Percentiles rank a stretch among this genome's conserved stretches.
phyloP scores from a whole-genome alignment of 768 basidiomycete genomes.

The Chalciporus pseudorubinellus region DNA sequence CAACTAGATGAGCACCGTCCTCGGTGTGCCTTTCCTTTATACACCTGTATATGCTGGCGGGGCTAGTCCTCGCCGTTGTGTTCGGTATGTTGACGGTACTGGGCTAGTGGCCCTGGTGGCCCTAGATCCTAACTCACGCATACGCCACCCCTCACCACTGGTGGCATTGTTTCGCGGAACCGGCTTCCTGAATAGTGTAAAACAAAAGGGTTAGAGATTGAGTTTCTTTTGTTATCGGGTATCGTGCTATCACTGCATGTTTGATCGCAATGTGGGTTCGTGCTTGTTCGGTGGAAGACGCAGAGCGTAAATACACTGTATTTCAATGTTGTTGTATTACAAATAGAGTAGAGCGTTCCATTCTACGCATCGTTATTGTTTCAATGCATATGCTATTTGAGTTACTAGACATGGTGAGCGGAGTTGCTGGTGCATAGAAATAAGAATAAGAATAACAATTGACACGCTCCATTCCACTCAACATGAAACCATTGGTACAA shows the following conservation, averaged over 20 bases:
- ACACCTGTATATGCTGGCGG: slow-evolving; percentile 11
- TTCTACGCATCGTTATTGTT: background rate
- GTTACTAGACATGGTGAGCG: too few species aligned
- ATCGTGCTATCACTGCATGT: slow-evolving; percentile 9
- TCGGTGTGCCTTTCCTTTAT: slow-evolving; percentile 11
- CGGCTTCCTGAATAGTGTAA: background rate
- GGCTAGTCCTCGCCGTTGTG: slow-evolving; percentile 20
- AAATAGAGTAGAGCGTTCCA: background rate
- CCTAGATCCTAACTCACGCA: slow-evolving; percentile 7
- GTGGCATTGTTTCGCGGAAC: slow-evolving; percentile 5
- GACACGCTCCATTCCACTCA: too few species aligned
- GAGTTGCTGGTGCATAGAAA: too few species aligned
- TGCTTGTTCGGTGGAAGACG: slow-evolving; percentile 10
- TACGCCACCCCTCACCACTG: slow-evolving; percentile 2
- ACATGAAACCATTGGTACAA: slow-evolving; percentile 35
- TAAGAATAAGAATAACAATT: too few species aligned
- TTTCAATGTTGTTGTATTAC: background rate
- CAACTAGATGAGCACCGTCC: background rate
- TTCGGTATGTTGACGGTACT: slow-evolving; percentile 19
- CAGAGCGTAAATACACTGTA: slow-evolving; percentile 9
- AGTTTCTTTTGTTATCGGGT: slow-evolving; percentile 17
- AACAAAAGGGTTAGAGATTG: background rate
- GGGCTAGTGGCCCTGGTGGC: slow-evolving; percentile 46
- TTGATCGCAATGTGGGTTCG: slow-evolving; percentile 5
- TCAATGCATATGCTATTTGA: too few species aligned